phyloP scores from a whole-genome alignment of 176 grass and related monocot genomes.

The Zea luxurians region DNA sequence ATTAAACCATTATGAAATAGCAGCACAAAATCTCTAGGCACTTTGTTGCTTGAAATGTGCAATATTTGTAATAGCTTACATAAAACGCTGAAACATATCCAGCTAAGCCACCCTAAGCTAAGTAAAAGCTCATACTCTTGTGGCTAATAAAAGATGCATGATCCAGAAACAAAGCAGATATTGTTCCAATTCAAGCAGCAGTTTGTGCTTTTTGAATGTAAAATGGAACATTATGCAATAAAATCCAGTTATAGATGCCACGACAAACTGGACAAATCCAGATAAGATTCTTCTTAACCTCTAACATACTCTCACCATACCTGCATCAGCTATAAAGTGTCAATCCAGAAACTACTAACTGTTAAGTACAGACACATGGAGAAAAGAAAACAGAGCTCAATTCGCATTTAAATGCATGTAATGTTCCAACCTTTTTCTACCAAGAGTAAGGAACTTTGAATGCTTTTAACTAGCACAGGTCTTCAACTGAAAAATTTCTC shows the following conservation, averaged over 20 bases:
- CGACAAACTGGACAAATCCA: slow-evolving; percentile 90
- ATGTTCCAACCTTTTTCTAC: neutral
- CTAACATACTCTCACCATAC: slow-evolving; percentile 94
- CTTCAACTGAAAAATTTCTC: neutral
- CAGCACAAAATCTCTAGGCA: no score
- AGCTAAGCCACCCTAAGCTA: no score
- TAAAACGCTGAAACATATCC: no score
- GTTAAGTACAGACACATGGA: neutral
- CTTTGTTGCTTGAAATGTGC: no score
- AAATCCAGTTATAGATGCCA: slow-evolving; percentile 75
- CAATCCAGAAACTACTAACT: neutral
- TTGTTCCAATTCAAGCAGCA: neutral
- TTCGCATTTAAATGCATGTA: neutral
- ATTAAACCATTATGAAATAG: no score
- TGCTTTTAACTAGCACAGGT: neutral
- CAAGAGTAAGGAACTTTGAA: neutral
- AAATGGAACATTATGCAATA: neutral
- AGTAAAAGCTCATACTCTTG: no score
- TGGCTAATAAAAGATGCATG: neutral
- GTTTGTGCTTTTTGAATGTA: neutral
- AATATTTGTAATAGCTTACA: no score
- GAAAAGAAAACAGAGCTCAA: neutral
- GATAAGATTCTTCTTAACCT: slow-evolving; percentile 67
- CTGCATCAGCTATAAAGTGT: slow-evolving; percentile 41
- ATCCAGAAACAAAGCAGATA: neutral